Evolutionary conservation across 345 rosid species (phyloP).

Genomic region (Citrus hindsii): DNA sequence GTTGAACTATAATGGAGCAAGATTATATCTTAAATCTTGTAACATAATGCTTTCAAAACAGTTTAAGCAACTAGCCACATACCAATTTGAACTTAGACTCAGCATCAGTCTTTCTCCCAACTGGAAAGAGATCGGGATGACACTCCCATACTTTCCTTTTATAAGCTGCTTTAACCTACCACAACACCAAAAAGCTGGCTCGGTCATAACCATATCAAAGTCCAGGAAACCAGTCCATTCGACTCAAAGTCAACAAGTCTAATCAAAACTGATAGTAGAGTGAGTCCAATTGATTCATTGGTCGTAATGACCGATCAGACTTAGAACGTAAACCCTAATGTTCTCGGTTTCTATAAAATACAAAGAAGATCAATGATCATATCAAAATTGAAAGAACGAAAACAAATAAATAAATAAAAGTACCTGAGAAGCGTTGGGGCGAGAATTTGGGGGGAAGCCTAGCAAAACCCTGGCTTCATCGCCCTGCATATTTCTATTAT

Average conservation of each 20-base stretch:
- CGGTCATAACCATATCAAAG: background rate
- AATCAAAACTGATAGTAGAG: background rate
- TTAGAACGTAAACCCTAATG: slow-evolving; percentile 9
- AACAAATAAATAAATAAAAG: background rate
- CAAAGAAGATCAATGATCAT: background rate
- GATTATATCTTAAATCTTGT: background rate
- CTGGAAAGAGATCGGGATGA: slow-evolving; percentile 85
- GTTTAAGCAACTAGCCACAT: background rate
- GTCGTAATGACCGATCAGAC: background rate
- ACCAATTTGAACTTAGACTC: slow-evolving; percentile 84
- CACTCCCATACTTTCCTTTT: slow-evolving; percentile 82
- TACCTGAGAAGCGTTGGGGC: slow-evolving; percentile 67
- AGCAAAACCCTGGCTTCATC: slow-evolving; percentile 74
- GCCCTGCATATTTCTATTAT: slow-evolving; percentile 59
- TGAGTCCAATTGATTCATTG: background rate
- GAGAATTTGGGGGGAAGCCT: slow-evolving; percentile 69
- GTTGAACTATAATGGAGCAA: background rate
- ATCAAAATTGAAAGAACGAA: background rate
- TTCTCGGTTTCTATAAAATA: background rate
- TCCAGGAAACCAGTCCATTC: background rate
- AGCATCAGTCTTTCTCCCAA: slow-evolving; percentile 54
- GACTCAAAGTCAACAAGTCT: background rate
- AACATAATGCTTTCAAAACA: background rate
- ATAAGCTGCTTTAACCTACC: slow-evolving; percentile 80
- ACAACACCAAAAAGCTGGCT: background rate